These are phyloP conservation scores for Coemansia reversa DNA, from an alignment of 192 early-diverging fungal species.

Conservation along the genomic window DNA sequence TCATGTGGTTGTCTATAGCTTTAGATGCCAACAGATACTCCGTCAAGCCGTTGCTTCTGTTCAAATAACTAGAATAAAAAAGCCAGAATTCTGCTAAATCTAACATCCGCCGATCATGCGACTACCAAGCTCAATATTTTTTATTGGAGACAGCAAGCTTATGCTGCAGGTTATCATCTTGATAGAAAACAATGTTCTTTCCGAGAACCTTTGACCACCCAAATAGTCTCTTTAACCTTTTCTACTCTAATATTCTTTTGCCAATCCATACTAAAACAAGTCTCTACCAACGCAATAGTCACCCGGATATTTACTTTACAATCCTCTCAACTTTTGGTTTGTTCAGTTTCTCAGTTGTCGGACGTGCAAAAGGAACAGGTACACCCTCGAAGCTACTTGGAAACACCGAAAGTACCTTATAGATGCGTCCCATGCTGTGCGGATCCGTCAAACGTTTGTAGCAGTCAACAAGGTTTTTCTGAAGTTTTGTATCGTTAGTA, in stretches of 20 bases:
- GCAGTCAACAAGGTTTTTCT: constrained; percentile 65
- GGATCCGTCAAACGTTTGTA: constrained; percentile 77
- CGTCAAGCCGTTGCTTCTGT: not conserved
- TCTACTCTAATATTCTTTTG: not conserved
- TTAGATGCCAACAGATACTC: not conserved
- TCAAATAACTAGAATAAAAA: too few relatives aligned
- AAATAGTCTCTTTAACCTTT: not conserved
- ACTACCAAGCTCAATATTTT: constrained; percentile 24
- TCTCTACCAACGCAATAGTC: not conserved
- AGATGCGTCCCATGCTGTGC: constrained; percentile 81
- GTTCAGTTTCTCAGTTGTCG: constrained; percentile 14
- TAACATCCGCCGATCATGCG: constrained; percentile 1
- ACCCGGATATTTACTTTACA: not conserved
- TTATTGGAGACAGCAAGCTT: constrained; percentile 35
- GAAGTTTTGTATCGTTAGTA: constrained; percentile 48
- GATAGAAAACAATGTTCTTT: constrained; percentile 16
- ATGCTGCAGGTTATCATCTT: constrained; percentile 43
- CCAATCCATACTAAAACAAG: not conserved
- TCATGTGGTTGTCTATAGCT: too few relatives aligned
- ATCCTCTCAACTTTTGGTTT: constrained; percentile 28
- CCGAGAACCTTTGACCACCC: constrained; percentile 26
- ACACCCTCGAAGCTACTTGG: constrained; percentile 16
- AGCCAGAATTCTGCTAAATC: too few relatives aligned
- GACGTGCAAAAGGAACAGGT: constrained; percentile 38
- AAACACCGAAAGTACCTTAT: constrained; percentile 73